Base-by-base conservation (phyloP, 148 eudicot genomes). In the Pharnaceum exiguum region DNA sequence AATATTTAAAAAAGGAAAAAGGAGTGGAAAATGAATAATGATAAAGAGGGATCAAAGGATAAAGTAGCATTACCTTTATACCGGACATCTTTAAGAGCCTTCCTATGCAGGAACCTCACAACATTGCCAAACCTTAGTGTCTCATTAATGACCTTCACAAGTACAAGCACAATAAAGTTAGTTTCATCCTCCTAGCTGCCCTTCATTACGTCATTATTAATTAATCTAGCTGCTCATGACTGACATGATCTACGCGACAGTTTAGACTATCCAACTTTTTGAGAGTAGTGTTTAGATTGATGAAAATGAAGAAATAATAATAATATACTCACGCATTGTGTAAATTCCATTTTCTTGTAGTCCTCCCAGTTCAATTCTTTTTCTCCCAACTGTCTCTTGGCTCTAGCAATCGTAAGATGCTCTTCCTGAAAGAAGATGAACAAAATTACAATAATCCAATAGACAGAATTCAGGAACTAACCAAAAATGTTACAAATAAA, bases 341-440 rank as follows among this genome's bases (percentile, higher is more conserved):
- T 91, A 28, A 91, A 91, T 32, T 85, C 98, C 98, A 91, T 91
- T 56, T 85, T 91, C 71, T 82, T 87, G 78, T 87, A 91, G 42
- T 91, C 98, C 40, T 91, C 95, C 98, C 98, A 91, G 50, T 60
- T 85, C 79, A 91, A 69, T 42, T 75, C 87, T 54, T 46, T 72
- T 51, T 76, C 89, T 43, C 73, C 85, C 40, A 55, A 54, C 53
- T 75, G 60, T 64, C 69, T 76, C 73, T 87, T 87, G 32, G 60
- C 83, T 72, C 53, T 79, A 1, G 70, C 71, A 46, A 91, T 91
- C 62, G 63, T 77, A 19, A 65, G 35, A 70, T 91, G 98, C 37
- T 91, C 98, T 67, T 87, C 94, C 98, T 91, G 65, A 23, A 38
- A 19, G 44, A 64, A 24, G 26, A 7, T 11, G 12, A 46, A 25